A percentile compares a stretch with the other conserved stretches of the same genome.
Conservation (phyloP, 176 grass and related monocot genomes). For the Lolium rigidum region DNA sequence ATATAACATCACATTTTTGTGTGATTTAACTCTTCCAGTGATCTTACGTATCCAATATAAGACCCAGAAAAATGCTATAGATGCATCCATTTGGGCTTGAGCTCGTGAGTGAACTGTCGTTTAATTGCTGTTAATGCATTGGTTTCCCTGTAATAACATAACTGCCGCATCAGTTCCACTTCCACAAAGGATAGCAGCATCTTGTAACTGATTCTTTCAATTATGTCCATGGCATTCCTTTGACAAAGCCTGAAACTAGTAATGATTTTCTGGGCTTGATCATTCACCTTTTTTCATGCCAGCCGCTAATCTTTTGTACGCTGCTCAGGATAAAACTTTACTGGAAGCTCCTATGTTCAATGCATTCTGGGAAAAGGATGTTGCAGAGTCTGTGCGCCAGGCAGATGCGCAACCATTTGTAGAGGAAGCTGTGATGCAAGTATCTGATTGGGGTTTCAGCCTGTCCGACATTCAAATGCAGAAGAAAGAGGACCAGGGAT, state of each 20-base stretch:
- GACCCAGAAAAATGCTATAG: conserved; percentile 6
- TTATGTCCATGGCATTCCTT: conserved; percentile 10
- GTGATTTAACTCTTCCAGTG: not conserved
- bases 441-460: conserved; percentile 92
- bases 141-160: not conserved
- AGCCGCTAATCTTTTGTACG: conserved; percentile 34
- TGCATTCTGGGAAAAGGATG: conserved; percentile 86
- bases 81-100: not conserved
- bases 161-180: conserved; percentile 26
- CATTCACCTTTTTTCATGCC: not conserved
- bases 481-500: conserved; percentile 64
- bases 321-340: conserved; percentile 80
- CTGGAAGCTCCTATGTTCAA: conserved; percentile 67
- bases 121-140: not conserved
- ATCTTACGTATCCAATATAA: conserved; percentile 11
- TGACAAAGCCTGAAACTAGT: conserved; percentile 19
- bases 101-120: not conserved
- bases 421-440: conserved; percentile 90
- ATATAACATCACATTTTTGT: not conserved
- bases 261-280: too few species aligned
- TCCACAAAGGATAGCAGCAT: conserved; percentile 28
- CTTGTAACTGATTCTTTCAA: conserved; percentile 20
- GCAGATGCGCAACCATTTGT: conserved; percentile 71
- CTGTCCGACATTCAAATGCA: conserved; percentile 91
- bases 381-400: conserved; percentile 85